phyloP scores from a whole-genome alignment of 352 stramenopile genomes.

The Globisporangium camurandrum region DNA sequence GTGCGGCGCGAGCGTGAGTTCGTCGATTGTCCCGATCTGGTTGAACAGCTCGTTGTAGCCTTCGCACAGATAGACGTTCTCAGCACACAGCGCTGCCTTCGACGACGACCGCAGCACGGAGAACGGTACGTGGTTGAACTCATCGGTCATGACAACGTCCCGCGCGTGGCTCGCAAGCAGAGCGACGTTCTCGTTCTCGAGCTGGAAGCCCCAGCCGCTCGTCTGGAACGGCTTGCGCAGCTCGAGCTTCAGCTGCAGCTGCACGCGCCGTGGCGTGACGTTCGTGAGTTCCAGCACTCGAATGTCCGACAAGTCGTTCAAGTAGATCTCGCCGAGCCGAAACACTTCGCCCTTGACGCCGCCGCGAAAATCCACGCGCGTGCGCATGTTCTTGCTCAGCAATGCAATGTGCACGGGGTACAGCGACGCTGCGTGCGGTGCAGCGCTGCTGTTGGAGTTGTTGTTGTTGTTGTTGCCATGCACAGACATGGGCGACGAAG shows the following conservation, averaged over 20 bases:
- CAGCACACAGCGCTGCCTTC: slow-evolving; percentile 53
- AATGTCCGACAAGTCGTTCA: slow-evolving; percentile 83
- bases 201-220: slow-evolving; percentile 75
- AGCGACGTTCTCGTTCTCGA: slow-evolving; percentile 83
- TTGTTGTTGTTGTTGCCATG: neutral
- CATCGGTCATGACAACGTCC: slow-evolving; percentile 22
- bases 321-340: slow-evolving; percentile 73
- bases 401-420: slow-evolving; percentile 39
- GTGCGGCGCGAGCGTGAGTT: slow-evolving; percentile 51
- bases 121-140: slow-evolving; percentile 72
- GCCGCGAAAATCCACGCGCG: slow-evolving; percentile 37
- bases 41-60: slow-evolving; percentile 89
- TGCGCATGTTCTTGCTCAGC: slow-evolving; percentile 55
- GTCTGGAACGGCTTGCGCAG: slow-evolving; percentile 76
- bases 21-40: slow-evolving; percentile 63
- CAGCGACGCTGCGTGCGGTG: slow-evolving; percentile 15
- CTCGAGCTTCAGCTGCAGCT: slow-evolving; percentile 62
- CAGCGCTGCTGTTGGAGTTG: neutral
- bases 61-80: slow-evolving; percentile 80
- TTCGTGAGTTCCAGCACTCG: slow-evolving; percentile 79
- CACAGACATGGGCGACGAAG: slow-evolving; percentile 5
- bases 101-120: slow-evolving; percentile 64
- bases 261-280: slow-evolving; percentile 34
- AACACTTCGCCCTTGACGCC: slow-evolving; percentile 49
- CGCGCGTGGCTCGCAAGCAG: slow-evolving; percentile 36